A percentile compares a stretch with the other conserved stretches of the same genome.
phyloP scores from a whole-genome alignment of 305 asterid genomes.

The Ajuga reptans region DNA sequence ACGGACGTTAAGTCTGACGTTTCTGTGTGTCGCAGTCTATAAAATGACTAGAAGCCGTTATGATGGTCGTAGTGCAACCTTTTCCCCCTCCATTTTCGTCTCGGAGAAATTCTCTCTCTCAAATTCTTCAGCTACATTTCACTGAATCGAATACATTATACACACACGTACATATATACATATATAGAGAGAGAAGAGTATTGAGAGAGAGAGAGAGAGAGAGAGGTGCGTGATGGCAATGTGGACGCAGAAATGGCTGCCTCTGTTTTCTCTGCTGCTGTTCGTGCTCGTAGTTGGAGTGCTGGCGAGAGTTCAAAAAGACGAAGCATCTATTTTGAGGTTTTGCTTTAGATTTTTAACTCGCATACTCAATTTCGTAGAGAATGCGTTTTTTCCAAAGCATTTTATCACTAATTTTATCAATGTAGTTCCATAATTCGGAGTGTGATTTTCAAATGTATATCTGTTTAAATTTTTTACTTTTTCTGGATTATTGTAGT shows the following conservation, averaged over 20 bases:
- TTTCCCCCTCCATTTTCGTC: slow-evolving; percentile 24
- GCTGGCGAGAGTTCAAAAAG: slow-evolving; percentile 27
- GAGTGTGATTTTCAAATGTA: neutral
- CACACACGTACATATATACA: neutral
- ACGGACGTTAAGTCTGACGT: slow-evolving; percentile 42
- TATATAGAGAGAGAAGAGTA: slow-evolving; percentile 10
- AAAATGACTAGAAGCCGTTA: slow-evolving; percentile 35
- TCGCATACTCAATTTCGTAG: neutral
- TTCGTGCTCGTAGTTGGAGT: slow-evolving; percentile 36
- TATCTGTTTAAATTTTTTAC: neutral
- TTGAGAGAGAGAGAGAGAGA: neutral
- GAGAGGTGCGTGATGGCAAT: slow-evolving; percentile 17
- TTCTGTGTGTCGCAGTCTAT: slow-evolving; percentile 22
- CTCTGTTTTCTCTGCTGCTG: slow-evolving; percentile 32
- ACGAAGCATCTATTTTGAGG: slow-evolving; percentile 32
- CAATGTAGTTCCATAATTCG: neutral
- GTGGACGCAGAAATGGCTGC: slow-evolving; percentile 29
- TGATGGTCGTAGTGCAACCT: slow-evolving; percentile 20
- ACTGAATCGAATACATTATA: neutral
- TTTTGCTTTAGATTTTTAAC: neutral
- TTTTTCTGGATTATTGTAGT: neutral
- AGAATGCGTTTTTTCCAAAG: slow-evolving; percentile 1
- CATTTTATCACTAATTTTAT: too few species aligned
- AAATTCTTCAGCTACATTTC: slow-evolving; percentile 18
- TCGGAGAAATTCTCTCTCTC: slow-evolving; percentile 11